A percentile compares a stretch with the other conserved stretches of the same genome.
Conservation (phyloP, 2,329 filamentous ascomycete species). For the Fusarium acutatum region DNA sequence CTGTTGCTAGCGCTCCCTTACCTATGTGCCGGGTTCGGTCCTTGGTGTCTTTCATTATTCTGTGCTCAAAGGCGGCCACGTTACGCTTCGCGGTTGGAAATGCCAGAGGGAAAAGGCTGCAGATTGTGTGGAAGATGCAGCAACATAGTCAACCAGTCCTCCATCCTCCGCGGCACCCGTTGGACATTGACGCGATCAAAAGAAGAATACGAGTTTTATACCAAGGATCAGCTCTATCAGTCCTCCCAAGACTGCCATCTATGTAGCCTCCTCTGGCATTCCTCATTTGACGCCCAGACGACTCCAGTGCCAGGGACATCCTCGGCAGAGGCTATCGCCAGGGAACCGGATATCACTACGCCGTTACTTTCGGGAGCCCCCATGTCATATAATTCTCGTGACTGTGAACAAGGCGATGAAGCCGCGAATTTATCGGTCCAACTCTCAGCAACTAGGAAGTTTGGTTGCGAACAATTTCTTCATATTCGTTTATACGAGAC, state of each 20-base stretch:
- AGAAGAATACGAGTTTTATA: not conserved
- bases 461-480: fast-evolving
- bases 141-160: not conserved
- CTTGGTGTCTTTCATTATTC: not conserved
- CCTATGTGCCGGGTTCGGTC: not conserved
- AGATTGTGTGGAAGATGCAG: not conserved
- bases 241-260: not conserved
- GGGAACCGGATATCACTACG: fast-evolving
- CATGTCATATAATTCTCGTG: fast-evolving
- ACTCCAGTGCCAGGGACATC: fast-evolving
- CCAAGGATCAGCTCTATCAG: not conserved
- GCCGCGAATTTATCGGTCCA: not conserved
- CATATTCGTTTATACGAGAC: not conserved
- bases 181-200: not conserved
- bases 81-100: not conserved
- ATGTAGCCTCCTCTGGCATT: not conserved
- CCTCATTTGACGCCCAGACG: fast-evolving
- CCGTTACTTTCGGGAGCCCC: fast-evolving
- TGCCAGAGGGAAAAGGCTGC: fast-evolving
- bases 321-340: fast-evolving
- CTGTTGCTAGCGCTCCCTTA: fast-evolving
- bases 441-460: not conserved
- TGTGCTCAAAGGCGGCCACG: not conserved
- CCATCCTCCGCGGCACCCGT: not conserved
- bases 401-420: not conserved